Evolutionary conservation across 2,329 filamentous ascomycete species (phyloP).

Genomic region (Microcyclospora pomicola): DNA sequence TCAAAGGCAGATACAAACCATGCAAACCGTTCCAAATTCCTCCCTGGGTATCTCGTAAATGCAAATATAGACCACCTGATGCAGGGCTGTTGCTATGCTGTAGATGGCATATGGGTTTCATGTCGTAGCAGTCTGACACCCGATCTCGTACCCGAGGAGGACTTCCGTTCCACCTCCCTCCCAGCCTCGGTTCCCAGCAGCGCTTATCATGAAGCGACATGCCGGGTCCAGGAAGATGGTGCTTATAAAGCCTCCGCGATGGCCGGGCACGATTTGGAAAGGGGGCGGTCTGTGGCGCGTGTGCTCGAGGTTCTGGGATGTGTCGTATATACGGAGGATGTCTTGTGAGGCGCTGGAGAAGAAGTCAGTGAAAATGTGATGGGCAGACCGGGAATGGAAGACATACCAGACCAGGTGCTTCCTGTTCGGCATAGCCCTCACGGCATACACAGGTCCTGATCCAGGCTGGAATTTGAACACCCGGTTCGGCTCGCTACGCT

Average conservation of each 20-base stretch:
- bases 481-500: slow-evolving; percentile 59
- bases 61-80: no score
- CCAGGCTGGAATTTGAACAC: slow-evolving; percentile 79
- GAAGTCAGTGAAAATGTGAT: slow-evolving; percentile 1
- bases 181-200: slow-evolving; percentile 87
- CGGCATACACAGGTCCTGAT: slow-evolving; percentile 76
- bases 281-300: slow-evolving; percentile 66
- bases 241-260: slow-evolving; percentile 74
- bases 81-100: no score
- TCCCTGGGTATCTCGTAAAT: slow-evolving; percentile 5
- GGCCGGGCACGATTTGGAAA: slow-evolving; percentile 91
- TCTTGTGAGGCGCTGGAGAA: slow-evolving; percentile 66
- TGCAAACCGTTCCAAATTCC: neutral
- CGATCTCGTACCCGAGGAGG: slow-evolving; percentile 85
- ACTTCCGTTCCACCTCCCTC: slow-evolving; percentile 81
- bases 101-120: no score
- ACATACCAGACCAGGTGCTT: slow-evolving; percentile 73
- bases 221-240: slow-evolving; percentile 77
- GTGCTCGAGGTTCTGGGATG: slow-evolving; percentile 43
- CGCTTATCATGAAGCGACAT: slow-evolving; percentile 80
- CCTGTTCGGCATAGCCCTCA: slow-evolving; percentile 84
- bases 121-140: slow-evolving; percentile 1
- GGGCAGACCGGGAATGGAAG: slow-evolving; percentile 1
- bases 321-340: slow-evolving; percentile 83
- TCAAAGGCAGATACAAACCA: neutral